Percentiles rank a stretch among this genome's conserved stretches.
phyloP scores from a whole-genome alignment of 1,284 basidiomycete genomes.

The Ceratobasidium sp. region DNA sequence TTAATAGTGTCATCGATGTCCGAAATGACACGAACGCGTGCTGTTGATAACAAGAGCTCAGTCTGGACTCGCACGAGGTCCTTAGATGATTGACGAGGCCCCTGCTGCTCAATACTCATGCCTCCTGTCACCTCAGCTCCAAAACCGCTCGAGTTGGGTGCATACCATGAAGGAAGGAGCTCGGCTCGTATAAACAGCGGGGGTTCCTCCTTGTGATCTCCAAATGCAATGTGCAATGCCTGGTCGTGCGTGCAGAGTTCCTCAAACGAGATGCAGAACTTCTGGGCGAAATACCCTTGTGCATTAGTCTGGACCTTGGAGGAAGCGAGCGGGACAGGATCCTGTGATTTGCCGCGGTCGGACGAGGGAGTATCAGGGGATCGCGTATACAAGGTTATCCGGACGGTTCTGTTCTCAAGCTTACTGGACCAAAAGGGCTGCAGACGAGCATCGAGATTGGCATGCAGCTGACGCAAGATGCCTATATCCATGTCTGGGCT shows the following conservation, averaged over 20 bases:
- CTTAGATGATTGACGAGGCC: not conserved
- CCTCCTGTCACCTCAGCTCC: not conserved
- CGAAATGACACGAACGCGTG: constrained; percentile 80
- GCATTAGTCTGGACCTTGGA: constrained; percentile 65
- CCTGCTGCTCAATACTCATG: not conserved
- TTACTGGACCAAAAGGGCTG: constrained; percentile 81
- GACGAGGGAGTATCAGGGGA: not conserved
- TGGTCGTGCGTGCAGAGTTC: constrained; percentile 69
- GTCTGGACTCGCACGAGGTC: not conserved
- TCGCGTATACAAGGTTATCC: constrained; percentile 56
- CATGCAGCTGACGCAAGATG: constrained; percentile 62
- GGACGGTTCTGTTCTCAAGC: constrained; percentile 67
- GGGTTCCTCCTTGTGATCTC: constrained; percentile 61
- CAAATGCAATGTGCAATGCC: constrained; percentile 67
- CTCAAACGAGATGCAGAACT: constrained; percentile 73
- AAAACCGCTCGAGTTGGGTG: not conserved
- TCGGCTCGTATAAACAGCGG: constrained; percentile 43
- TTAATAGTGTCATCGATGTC: constrained; percentile 98
- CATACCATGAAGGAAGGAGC: constrained; percentile 32
- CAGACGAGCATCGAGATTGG: constrained; percentile 77
- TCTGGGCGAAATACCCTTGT: constrained; percentile 77
- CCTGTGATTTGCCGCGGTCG: not conserved
- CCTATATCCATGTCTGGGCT: constrained; percentile 27
- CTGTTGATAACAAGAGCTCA: constrained; percentile 64
- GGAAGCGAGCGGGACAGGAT: constrained; percentile 60